Conservation (phyloP, 176 grass and related monocot species). For the Alopecurus myosuroides region DNA sequence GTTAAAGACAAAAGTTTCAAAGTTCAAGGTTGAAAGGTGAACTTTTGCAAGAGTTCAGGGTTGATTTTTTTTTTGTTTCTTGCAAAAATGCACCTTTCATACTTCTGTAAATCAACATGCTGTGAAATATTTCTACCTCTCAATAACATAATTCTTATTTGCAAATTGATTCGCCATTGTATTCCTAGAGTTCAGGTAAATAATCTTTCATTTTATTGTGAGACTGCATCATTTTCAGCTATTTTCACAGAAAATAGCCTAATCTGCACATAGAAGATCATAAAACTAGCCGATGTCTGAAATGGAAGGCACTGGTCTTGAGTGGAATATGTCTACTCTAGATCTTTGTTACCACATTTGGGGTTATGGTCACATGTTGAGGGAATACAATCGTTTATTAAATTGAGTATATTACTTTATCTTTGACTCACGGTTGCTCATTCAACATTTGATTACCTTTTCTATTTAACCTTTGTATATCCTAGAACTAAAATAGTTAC, state of each 20-base stretch:
- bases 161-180: background rate
- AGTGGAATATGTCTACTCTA: background rate
- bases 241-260: background rate
- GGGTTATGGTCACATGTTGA: background rate
- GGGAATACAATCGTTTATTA: background rate
- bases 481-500: background rate
- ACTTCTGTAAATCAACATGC: constrained; percentile 2
- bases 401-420: background rate
- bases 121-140: background rate
- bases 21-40: background rate
- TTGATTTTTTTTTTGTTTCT: too few relatives aligned
- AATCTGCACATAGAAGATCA: background rate
- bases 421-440: background rate
- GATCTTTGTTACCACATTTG: background rate
- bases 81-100: background rate
- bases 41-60: too few relatives aligned
- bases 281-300: background rate
- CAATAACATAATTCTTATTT: background rate
- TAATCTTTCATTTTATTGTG: background rate
- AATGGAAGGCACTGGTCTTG: background rate
- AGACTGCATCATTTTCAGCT: background rate
- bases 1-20: background rate
- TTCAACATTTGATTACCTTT: background rate
- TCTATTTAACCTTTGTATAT: background rate
- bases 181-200: background rate